These are phyloP conservation scores for Penicillium crustosum DNA, from an alignment of 2,329 filamentous ascomycete genomes.

Conservation along the genomic window DNA sequence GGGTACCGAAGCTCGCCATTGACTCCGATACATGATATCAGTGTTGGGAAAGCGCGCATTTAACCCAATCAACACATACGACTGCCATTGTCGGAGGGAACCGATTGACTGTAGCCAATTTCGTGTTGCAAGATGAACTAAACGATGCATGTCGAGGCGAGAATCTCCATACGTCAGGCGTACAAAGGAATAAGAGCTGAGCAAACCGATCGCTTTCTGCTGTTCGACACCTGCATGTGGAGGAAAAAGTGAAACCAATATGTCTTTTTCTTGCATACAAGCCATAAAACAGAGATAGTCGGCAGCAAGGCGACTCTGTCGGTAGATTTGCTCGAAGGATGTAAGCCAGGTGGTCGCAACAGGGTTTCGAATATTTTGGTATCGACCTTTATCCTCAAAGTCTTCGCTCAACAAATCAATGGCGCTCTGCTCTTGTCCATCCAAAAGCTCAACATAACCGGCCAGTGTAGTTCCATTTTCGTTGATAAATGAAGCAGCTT, in stretches of 20 bases:
- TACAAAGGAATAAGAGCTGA: conserved; percentile 26
- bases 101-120: conserved; percentile 26
- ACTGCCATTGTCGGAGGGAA: background rate
- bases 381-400: conserved; percentile 33
- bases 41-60: conserved; percentile 8
- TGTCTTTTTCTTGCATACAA: conserved; percentile 28
- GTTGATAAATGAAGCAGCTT: conserved; percentile 35
- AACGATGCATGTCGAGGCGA: conserved; percentile 29
- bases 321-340: conserved; percentile 34
- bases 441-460: conserved; percentile 21
- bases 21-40: conserved; percentile 10
- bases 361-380: conserved; percentile 30
- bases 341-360: conserved; percentile 37
- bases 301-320: conserved; percentile 17
- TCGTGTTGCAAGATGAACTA: conserved; percentile 32
- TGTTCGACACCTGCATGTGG: background rate
- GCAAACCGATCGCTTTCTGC: conserved; percentile 21
- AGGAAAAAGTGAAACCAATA: conserved; percentile 30
- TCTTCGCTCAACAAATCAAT: conserved; percentile 30
- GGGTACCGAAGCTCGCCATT: conserved; percentile 23
- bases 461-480: conserved; percentile 15
- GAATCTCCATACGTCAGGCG: background rate
- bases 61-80: conserved; percentile 5
- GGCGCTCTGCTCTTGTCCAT: conserved; percentile 21
- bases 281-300: conserved; percentile 32